Evolutionary conservation across 2,329 filamentous ascomycete genomes (phyloP).

Genomic region (Thelonectria blattea): DNA sequence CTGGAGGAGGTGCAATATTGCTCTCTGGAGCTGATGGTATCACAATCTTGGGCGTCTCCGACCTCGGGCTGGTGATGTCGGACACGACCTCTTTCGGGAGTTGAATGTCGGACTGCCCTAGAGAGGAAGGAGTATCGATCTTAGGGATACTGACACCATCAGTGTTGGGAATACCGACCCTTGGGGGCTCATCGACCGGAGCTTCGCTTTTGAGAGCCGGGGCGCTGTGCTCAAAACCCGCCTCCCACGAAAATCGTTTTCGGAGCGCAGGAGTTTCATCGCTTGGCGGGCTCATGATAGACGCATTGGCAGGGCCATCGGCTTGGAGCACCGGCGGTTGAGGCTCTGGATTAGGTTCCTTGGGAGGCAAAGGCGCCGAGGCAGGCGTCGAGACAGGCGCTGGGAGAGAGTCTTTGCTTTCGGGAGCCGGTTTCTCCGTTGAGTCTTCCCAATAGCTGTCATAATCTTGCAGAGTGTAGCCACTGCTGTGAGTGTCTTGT

Average conservation of each 20-base stretch:
- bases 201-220: constrained; percentile 24
- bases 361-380: not conserved
- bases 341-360: constrained; percentile 12
- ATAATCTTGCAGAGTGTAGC: constrained; percentile 69
- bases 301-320: constrained; percentile 1
- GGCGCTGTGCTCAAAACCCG: constrained; percentile 30
- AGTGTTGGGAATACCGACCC: constrained; percentile 13
- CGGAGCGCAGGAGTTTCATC: constrained; percentile 24
- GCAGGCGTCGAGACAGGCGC: not conserved
- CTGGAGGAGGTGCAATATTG: constrained; percentile 29
- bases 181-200: constrained; percentile 12
- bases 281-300: constrained; percentile 8
- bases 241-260: constrained; percentile 49
- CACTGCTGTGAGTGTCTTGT: constrained; percentile 57
- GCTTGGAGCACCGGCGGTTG: constrained; percentile 3
- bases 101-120: constrained; percentile 20
- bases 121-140: constrained; percentile 21
- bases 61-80: constrained; percentile 14
- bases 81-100: constrained; percentile 21
- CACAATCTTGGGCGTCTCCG: constrained; percentile 29
- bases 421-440: constrained; percentile 22
- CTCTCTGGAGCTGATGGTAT: constrained; percentile 35
- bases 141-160: constrained; percentile 14
- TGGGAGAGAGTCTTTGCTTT: constrained; percentile 13
- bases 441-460: constrained; percentile 68